Conservation (phyloP, 202 grass and related monocot genomes). For the Cymbopogon flexuosus region DNA sequence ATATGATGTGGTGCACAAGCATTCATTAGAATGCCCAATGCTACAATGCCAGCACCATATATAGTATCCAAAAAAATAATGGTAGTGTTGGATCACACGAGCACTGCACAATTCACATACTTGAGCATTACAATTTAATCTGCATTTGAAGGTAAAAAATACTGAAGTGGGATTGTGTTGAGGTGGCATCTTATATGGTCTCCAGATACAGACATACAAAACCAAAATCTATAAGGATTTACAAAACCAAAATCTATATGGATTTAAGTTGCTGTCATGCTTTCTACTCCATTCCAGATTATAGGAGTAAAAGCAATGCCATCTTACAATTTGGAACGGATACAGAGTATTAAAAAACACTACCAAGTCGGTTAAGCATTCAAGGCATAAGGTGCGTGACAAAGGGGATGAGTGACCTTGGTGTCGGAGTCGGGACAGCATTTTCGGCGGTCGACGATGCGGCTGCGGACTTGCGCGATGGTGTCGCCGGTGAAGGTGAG, state of each 20-base stretch:
- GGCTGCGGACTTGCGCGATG: slow-evolving; percentile 69
- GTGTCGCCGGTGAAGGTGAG: slow-evolving; percentile 88
- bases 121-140: neutral
- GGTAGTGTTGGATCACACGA: neutral
- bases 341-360: neutral
- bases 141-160: neutral
- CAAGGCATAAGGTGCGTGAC: neutral
- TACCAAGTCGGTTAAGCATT: neutral
- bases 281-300: neutral
- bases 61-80: neutral
- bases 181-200: neutral
- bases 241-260: neutral
- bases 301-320: neutral
- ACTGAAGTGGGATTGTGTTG: neutral
- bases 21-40: neutral
- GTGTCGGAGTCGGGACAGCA: slow-evolving; percentile 16
- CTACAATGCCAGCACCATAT: neutral
- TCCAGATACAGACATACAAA: neutral
- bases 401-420: slow-evolving; percentile 50
- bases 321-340: neutral
- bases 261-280: neutral
- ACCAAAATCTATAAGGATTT: neutral
- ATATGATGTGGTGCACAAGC: neutral
- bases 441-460: slow-evolving; percentile 37
- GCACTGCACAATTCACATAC: neutral